Evolutionary conservation across 257 asterid species (phyloP).

Genomic region (Lavandula angustifolia): DNA sequence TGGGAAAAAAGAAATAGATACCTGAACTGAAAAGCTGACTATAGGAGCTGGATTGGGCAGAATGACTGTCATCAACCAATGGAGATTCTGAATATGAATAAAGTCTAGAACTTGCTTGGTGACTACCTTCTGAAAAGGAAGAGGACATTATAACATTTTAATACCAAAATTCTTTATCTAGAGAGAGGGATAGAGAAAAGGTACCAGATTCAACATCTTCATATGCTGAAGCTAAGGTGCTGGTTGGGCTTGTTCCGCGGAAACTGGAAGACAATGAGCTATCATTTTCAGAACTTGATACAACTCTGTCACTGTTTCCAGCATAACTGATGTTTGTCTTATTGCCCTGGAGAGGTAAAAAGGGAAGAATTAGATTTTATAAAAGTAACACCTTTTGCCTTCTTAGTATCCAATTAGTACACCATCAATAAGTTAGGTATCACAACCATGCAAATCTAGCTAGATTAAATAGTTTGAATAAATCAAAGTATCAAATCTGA

Average conservation of each 20-base stretch:
- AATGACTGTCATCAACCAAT: conserved; percentile 46
- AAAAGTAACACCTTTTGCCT: conserved; percentile 7
- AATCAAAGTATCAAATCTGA: no score
- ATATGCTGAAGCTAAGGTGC: conserved; percentile 78
- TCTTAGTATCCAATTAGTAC: conserved; percentile 20
- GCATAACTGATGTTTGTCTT: conserved; percentile 48
- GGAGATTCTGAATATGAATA: conserved; percentile 59
- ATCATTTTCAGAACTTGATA: conserved; percentile 60
- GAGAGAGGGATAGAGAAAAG: conserved; percentile 18
- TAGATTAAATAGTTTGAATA: conserved; percentile 23
- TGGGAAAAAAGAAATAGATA: conserved; percentile 34
- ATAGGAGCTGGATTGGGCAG: conserved; percentile 55
- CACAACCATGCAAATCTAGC: conserved; percentile 20
- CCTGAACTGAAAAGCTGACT: conserved; percentile 54
- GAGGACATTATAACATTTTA: conserved; percentile 14
- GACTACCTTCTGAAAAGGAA: conserved; percentile 59
- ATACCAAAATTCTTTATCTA: conserved; percentile 11
- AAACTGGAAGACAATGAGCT: conserved; percentile 63
- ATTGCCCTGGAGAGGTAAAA: conserved; percentile 60
- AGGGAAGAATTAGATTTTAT: background rate
- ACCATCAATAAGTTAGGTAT: conserved; percentile 9
- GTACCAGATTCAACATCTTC: conserved; percentile 91
- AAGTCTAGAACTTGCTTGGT: conserved; percentile 58
- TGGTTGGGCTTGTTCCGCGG: conserved; percentile 74
- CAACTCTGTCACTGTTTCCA: conserved; percentile 50